Evolutionary conservation across 2,329 filamentous ascomycete genomes (phyloP), one percentile per base, ranked within the genome.

Genomic region (Sclerotinia borealis): DNA sequence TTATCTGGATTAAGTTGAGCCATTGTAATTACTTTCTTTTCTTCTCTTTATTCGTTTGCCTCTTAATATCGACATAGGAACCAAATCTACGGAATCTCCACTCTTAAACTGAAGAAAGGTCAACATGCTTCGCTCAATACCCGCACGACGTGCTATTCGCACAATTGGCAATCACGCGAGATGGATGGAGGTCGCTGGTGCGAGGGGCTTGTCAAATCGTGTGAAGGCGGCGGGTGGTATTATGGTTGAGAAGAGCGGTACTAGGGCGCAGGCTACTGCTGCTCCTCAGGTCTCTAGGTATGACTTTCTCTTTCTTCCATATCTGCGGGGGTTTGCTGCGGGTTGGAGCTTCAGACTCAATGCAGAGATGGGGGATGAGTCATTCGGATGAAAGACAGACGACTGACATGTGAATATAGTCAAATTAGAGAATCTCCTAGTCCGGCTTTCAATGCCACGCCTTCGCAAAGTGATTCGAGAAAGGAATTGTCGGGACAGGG

Each of bases 401-500:
- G 39, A 22, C 39, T 58, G 54, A 58, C 54, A 29, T 50, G 31
- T 36, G 43, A 37, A 59, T 37, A 55, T 59, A 87, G 84, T 68
- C 79, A 83, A 70, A 74, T 79, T 47, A 82, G 88, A 76, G 80
- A 84, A 65, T 78, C 78, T 39, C 88, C 89, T 9, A 86, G 85
- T 72, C 83, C 88, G 60, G 81, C 84, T 17, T 86, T 86, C 77
- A 85, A 86, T 68, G 72, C 76, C 64, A 69, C 72, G 61, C 74
- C 67, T 76, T 58, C 72, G 75, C 72, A 76, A 79, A 68, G 73
- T 77, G 73, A 71, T 39, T 25, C 52, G 6, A 13, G 59, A 19
- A 85, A 90, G 84, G 85, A 81, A 68, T 75, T 90, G 65, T 7
- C 43, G 7, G 54, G 54, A 11, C 83, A 86, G 71, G 84, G 84